A percentile compares a stretch with the other conserved stretches of the same genome.
phyloP scores from a whole-genome alignment of 2,329 filamentous ascomycete species.

The Aspergillus tanneri region DNA sequence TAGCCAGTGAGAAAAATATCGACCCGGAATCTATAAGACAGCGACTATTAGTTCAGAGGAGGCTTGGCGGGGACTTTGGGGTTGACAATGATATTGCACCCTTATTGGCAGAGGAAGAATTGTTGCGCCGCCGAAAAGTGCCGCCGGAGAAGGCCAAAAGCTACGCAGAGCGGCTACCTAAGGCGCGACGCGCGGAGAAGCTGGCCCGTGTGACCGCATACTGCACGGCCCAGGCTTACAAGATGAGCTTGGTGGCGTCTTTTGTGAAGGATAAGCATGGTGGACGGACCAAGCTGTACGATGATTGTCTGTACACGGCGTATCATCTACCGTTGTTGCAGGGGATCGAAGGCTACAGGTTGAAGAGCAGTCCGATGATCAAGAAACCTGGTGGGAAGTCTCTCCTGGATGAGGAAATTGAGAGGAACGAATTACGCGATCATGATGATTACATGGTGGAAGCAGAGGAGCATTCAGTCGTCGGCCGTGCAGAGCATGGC shows the following conservation, averaged over 20 bases:
- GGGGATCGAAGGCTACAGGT: conserved; percentile 79
- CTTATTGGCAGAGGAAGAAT: conserved; percentile 58
- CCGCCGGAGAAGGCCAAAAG: conserved; percentile 68
- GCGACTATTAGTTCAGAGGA: conserved; percentile 33
- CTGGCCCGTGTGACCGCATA: conserved; percentile 90
- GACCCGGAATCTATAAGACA: conserved; percentile 36
- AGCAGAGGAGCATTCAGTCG: conserved; percentile 47
- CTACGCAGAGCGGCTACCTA: conserved; percentile 89
- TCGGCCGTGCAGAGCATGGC: conserved; percentile 27
- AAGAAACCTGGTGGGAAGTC: conserved; percentile 93
- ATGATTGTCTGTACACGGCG: conserved; percentile 93
- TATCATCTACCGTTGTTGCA: conserved; percentile 89
- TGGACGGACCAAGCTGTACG: conserved; percentile 92
- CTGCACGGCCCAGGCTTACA: conserved; percentile 92
- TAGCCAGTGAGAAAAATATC: conserved; percentile 34
- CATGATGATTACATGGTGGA: conserved; percentile 90
- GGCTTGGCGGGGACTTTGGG: conserved; percentile 53
- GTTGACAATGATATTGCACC: conserved; percentile 55
- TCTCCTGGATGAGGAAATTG: conserved; percentile 90
- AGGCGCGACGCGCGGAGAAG: conserved; percentile 81
- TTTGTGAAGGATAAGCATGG: conserved; percentile 86
- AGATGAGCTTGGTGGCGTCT: conserved; percentile 80
- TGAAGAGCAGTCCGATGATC: conserved; percentile 85
- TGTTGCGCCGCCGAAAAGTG: conserved; percentile 54
- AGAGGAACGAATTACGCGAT: conserved; percentile 83